These are phyloP conservation scores for Acer campestre DNA, from an alignment of 345 rosid species.

Conservation along the genomic window DNA sequence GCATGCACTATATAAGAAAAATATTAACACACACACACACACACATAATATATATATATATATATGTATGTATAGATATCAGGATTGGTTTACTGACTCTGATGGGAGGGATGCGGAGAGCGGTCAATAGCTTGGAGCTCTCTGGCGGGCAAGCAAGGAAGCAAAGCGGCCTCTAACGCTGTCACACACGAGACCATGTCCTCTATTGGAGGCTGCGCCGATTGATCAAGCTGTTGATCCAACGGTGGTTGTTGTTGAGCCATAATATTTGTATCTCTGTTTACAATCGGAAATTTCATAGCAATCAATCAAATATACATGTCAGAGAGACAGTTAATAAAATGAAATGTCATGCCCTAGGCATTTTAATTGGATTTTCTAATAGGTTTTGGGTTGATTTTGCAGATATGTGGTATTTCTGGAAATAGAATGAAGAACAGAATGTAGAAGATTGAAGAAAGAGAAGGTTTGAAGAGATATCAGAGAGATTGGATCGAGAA, in stretches of 20 bases:
- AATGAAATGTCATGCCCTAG: too few relatives aligned
- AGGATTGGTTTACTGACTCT: slow-evolving; percentile 49
- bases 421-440: too few relatives aligned
- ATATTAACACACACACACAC: neutral
- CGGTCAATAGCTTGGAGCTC: slow-evolving; percentile 99
- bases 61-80: neutral
- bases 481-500: too few relatives aligned
- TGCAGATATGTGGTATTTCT: too few relatives aligned
- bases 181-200: slow-evolving; percentile 77
- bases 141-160: slow-evolving; percentile 96
- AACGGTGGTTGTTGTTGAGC: slow-evolving; percentile 10
- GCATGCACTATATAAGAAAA: neutral
- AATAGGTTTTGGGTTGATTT: too few relatives aligned
- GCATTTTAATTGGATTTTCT: too few relatives aligned
- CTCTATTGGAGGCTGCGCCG: slow-evolving; percentile 44
- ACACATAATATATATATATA: too few relatives aligned
- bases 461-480: too few relatives aligned
- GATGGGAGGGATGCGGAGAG: slow-evolving; percentile 96
- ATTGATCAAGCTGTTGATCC: slow-evolving; percentile 40
- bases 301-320: neutral
- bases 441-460: too few relatives aligned
- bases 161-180: slow-evolving; percentile 82
- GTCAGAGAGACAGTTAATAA: neutral
- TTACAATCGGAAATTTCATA: neutral
- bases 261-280: slow-evolving; percentile 2